Base-by-base conservation (phyloP, 139 green algal genomes). In the Chlorokybus atmophyticus region DNA sequence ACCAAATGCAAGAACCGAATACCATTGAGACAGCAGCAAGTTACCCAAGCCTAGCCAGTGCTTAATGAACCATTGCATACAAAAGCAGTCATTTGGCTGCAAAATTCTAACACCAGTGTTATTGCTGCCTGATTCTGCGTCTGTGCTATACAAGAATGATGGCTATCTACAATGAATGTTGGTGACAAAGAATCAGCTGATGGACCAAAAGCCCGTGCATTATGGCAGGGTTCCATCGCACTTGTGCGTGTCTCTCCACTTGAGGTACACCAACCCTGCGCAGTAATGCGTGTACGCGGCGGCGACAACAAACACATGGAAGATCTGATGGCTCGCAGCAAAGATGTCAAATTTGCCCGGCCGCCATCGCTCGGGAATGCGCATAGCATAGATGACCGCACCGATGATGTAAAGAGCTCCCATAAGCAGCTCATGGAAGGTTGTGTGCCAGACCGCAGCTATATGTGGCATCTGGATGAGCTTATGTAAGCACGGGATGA, bases 241-340 rank as follows among this genome's bases (percentile, higher is more conserved):
- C 10, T 44, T 10, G 35, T 44, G 35, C 10, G 35, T 21, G 10
- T 10, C 58, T 4, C 58, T 21, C 60, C 60, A 68, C 10, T 66
- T 23, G 17, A 68, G 54, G 28, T 68, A 68, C 14, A 66, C 17
- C 5, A 66, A n/a, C 14, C 25, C 54, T 29, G 60, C 25, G n/a
- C 52, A 28, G 61, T 83, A 93, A 68, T 90, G 82, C 17, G 85
- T 57, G 31, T 72, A 67, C 3, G 81, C 81, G 1, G 75, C 82
- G 3, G 79, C 53, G 2, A 93, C 75, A 0, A 90, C 78, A 3
- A 68, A 29, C 5, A 68, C 51, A 52, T 97, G 89, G 67, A 95
- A 97, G 28, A 97, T 70, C 75, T 97, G 90, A 68, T 97, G 89
- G 50, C 75, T 86, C 70, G 92, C 75, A 25, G 84, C 75, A 2